Base-by-base conservation (phyloP, 1,139 yeast genomes). In the Debaryomyces sp. region DNA sequence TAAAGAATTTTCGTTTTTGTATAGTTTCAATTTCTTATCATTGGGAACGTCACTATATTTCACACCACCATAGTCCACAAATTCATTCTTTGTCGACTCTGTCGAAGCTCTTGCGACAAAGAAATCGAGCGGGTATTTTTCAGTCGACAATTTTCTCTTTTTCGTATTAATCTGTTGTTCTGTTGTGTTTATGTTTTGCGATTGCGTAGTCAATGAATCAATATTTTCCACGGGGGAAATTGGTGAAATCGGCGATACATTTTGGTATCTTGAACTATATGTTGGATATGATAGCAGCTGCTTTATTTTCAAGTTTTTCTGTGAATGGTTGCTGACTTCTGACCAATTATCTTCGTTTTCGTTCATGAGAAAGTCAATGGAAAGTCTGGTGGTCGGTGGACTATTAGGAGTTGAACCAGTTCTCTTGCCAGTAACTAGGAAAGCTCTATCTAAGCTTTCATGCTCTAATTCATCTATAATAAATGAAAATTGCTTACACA, bases 401-500 rank as follows among this genome's bases (percentile, higher is more conserved):
- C 18, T 13, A 6, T 17, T 47, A 21, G 34, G 29, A 22, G 18
- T 18, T 15, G 21, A 10, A 9, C 29, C 33, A 15, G 41, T 37
- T 13, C 48, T 36, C 12, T 27, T 35, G 24, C 47, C 44, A 6
- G 53, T 39, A 40, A 62, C 59, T 32, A 68, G 68, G 53, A 22
- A 35, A n/a, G 26, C 6, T 4, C 38, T 18, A 17, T 35, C 9
- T 6, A 21, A 7, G 23, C 38, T 17, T 35, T 35, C 38, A 6
- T 12, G 38, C 5, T 35, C 38, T 21, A 87, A 84, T 46, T 84
- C 85, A 36, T 79, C 81, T 34, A 77, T 74, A 18, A 87, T 73
- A 32, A 71, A 68, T 0, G 91, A 89, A 57, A 81, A 85, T 50
- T 80, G 71, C 8, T 68, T 62, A 58, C 89, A 82, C 34, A 87